A percentile compares a stretch with the other conserved stretches of the same genome.
Conservation (phyloP, 495 filamentous ascomycete genomes). For the Penicillium pancosmium region DNA sequence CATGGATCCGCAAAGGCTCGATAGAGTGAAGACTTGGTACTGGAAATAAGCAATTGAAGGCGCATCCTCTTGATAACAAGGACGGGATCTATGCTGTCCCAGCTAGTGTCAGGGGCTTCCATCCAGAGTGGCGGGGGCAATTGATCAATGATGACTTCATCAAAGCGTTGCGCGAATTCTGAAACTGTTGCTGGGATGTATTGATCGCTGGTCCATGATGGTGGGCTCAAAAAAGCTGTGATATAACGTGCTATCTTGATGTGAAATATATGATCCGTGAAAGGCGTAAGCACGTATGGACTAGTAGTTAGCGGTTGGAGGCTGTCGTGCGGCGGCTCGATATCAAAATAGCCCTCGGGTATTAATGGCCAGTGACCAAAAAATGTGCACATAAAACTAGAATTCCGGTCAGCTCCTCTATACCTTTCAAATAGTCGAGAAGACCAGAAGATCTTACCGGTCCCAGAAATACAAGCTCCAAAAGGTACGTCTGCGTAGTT, state of each 20-base stretch:
- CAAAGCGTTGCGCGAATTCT: conserved; percentile 5
- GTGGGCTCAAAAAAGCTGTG: conserved; percentile 7
- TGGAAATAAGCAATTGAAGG: not conserved
- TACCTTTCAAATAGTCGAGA: not conserved
- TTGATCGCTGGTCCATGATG: conserved; percentile 9
- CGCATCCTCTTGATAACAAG: not conserved
- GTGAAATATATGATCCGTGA: conserved; percentile 13
- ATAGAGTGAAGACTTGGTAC: conserved; percentile 5
- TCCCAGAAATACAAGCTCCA: conserved; percentile 11
- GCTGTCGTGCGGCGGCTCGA: conserved; percentile 8
- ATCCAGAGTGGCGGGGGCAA: conserved; percentile 6
- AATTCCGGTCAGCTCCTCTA: not conserved
- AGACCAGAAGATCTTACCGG: conserved; percentile 1
- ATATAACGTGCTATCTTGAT: conserved; percentile 9
- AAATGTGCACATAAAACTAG: conserved; percentile 12
- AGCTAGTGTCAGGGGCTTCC: conserved; percentile 4
- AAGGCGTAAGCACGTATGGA: conserved; percentile 9
- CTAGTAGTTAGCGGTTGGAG: conserved; percentile 3
- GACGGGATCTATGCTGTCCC: not conserved
- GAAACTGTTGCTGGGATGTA: not conserved
- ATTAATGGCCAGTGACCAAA: conserved; percentile 14
- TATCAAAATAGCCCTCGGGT: conserved; percentile 8
- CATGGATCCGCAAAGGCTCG: conserved; percentile 4
- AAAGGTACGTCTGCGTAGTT: conserved; percentile 10
- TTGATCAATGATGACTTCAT: conserved; percentile 8